Evolutionary conservation across 306 rosid genomes (phyloP).

Genomic region (Pueraria montana): DNA sequence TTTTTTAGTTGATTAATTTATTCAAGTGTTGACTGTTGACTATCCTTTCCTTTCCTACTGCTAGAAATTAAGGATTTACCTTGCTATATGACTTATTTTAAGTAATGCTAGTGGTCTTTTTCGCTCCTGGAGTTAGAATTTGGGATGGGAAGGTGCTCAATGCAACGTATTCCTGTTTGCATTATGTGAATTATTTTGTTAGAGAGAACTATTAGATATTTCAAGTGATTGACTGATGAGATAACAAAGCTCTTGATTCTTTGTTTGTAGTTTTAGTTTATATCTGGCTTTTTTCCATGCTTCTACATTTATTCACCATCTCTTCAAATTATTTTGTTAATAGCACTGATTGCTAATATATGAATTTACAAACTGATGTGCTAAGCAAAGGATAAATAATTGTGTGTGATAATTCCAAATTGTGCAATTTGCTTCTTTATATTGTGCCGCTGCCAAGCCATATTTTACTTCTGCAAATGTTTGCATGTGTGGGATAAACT

Average conservation of each 20-base stretch:
- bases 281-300: neutral
- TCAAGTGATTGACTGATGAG: neutral
- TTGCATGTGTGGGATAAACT: slow-evolving; percentile 7
- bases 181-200: slow-evolving; percentile 3
- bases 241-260: neutral
- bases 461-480: neutral
- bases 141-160: neutral
- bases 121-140: neutral
- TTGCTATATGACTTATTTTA: neutral
- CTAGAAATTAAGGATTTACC: slow-evolving; percentile 2
- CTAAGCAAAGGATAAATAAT: neutral
- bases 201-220: neutral
- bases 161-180: neutral
- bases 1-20: neutral
- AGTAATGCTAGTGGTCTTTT: neutral
- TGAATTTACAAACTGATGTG: neutral
- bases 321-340: neutral
- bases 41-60: neutral
- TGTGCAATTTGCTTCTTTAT: slow-evolving; percentile 3
- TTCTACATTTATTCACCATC: neutral
- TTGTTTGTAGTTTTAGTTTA: neutral
- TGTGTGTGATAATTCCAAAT: neutral
- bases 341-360: neutral
- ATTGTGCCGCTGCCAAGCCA: neutral
- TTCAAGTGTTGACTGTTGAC: neutral